Conservation (phyloP, 2,329 filamentous ascomycete species). For the Fusarium sp. region DNA sequence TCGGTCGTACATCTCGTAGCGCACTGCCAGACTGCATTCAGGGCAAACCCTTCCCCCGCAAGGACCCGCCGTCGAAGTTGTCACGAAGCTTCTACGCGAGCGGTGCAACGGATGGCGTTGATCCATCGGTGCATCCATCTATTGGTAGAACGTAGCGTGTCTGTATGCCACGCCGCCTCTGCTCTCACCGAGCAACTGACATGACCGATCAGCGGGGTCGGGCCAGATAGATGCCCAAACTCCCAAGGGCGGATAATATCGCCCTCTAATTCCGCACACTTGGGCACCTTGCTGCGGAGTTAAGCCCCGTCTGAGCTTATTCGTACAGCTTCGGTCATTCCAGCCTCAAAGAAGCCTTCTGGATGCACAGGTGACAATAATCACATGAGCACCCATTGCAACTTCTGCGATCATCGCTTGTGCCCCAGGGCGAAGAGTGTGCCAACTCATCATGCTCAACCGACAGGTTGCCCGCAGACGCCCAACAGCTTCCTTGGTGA, state of each 20-base stretch:
- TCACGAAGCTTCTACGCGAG: conserved; percentile 9
- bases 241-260: conserved; percentile 8
- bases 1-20: not conserved
- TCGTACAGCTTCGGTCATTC: not conserved
- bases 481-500: conserved; percentile 9
- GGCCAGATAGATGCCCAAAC: conserved; percentile 27
- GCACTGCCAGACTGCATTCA: conserved; percentile 2
- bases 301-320: conserved; percentile 4
- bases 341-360: not conserved
- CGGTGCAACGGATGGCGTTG: conserved; percentile 1
- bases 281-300: conserved; percentile 7
- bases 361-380: conserved; percentile 14
- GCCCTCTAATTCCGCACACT: not conserved
- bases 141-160: conserved; percentile 15
- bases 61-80: conserved; percentile 8
- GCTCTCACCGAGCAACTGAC: conserved; percentile 1
- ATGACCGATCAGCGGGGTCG: conserved; percentile 25
- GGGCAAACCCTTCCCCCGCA: conserved; percentile 15
- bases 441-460: conserved; percentile 35
- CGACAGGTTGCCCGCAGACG: conserved; percentile 11
- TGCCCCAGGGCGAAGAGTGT: not conserved
- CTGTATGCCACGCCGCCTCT: conserved; percentile 17
- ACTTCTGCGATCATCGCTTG: conserved; percentile 16
- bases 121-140: conserved; percentile 8
- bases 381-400: conserved; percentile 26